Conservation (phyloP, 1,284 basidiomycete genomes). For the Ganoderma resinaceum region DNA sequence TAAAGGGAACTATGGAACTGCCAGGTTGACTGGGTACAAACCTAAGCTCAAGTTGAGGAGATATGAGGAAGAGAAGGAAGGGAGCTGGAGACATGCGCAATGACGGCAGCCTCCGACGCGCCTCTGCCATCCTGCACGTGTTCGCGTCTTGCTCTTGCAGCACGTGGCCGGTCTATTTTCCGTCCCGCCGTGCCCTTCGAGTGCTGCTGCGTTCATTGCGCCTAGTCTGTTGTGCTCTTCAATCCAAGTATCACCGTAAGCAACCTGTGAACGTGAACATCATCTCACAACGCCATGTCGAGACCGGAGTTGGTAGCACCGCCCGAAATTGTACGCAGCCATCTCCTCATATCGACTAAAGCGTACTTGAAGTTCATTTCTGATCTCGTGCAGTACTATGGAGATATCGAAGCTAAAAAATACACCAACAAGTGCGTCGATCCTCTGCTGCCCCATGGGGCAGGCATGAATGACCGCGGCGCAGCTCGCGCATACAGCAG, state of each 20-base stretch:
- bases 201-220: neutral
- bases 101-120: too few relatives aligned
- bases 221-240: neutral
- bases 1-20: neutral
- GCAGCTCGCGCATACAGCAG: slow-evolving; percentile 92
- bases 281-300: slow-evolving; percentile 70
- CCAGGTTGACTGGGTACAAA: neutral
- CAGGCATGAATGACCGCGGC: slow-evolving; percentile 15
- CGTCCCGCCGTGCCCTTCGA: neutral
- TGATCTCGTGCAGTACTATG: slow-evolving; percentile 82
- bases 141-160: slow-evolving; percentile 10
- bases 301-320: slow-evolving; percentile 96
- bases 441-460: neutral
- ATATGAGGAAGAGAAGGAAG: neutral
- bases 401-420: slow-evolving; percentile 93
- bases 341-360: slow-evolving; percentile 14
- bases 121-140: slow-evolving; percentile 18
- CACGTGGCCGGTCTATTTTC: slow-evolving; percentile 24
- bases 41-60: neutral
- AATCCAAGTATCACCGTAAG: neutral
- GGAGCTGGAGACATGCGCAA: too few relatives aligned
- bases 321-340: slow-evolving; percentile 85
- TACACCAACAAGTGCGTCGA: slow-evolving; percentile 90
- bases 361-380: slow-evolving; percentile 13
- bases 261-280: neutral